Evolutionary conservation across 768 basidiomycete species (phyloP).

Genomic region (Termitomyces bulborhizus): DNA sequence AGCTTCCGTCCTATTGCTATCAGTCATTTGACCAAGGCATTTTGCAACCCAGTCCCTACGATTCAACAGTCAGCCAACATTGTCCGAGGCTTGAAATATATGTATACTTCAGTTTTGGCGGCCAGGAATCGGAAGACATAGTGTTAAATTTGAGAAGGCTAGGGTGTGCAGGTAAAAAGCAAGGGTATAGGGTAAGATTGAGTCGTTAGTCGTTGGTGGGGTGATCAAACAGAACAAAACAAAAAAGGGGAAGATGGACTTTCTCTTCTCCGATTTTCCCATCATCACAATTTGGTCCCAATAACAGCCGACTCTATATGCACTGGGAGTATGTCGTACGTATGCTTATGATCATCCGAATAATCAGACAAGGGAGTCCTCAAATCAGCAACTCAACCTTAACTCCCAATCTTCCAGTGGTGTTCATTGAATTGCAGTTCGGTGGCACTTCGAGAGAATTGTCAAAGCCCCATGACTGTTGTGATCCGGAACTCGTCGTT

Average conservation of each 20-base stretch:
- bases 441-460: background rate
- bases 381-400: too few relatives aligned
- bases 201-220: background rate
- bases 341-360: too few relatives aligned
- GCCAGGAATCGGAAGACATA: slow-evolving; percentile 80
- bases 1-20: slow-evolving; percentile 79
- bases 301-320: too few relatives aligned
- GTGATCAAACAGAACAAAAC: background rate
- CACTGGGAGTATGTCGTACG: too few relatives aligned
- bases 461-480: too few relatives aligned
- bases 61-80: slow-evolving; percentile 11
- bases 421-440: background rate
- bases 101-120: slow-evolving; percentile 68
- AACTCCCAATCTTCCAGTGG: background rate
- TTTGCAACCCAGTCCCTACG: slow-evolving; percentile 93
- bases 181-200: background rate
- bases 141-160: slow-evolving; percentile 1
- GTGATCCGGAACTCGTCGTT: background rate
- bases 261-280: too few relatives aligned
- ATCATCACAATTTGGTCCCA: too few relatives aligned
- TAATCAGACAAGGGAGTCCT: too few relatives aligned
- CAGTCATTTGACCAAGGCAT: slow-evolving; percentile 88
- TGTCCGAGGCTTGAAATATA: background rate
- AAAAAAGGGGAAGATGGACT: background rate
- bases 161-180: background rate